These are phyloP conservation scores for Dothidotthia symphoricarpi DNA, from an alignment of 2,329 filamentous ascomycete genomes.

Conservation along the genomic window DNA sequence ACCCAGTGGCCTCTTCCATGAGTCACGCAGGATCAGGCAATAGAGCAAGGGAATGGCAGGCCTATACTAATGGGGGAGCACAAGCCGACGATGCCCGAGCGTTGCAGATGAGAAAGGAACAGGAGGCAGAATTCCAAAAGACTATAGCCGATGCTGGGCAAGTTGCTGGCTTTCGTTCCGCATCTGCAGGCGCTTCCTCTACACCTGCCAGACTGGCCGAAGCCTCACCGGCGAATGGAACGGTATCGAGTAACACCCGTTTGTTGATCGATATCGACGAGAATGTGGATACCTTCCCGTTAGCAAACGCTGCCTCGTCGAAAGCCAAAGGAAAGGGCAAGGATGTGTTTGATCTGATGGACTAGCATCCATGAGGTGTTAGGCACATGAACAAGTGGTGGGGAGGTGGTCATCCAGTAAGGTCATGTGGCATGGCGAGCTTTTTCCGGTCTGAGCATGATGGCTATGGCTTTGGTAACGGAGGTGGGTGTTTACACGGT, in stretches of 20 bases:
- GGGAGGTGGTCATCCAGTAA: too few species aligned
- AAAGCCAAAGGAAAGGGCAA: neutral
- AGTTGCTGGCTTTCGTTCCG: too few species aligned
- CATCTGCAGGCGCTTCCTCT: too few species aligned
- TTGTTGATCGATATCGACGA: constrained; percentile 22
- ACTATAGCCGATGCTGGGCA: constrained; percentile 4
- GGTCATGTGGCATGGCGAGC: too few species aligned
- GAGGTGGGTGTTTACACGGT: too few species aligned
- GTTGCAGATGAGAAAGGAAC: constrained; percentile 11
- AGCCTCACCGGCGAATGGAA: constrained; percentile 12
- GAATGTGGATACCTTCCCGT: constrained; percentile 1
- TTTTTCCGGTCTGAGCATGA: too few species aligned
- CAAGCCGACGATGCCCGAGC: constrained; percentile 21
- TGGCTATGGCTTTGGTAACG: too few species aligned
- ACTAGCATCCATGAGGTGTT: constrained; percentile 6
- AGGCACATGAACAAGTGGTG: too few species aligned
- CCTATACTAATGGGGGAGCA: constrained; percentile 19
- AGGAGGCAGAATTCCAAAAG: constrained; percentile 12
- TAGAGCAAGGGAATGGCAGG: constrained; percentile 11
- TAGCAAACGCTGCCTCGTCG: constrained; percentile 3
- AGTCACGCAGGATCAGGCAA: neutral
- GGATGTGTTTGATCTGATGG: constrained; percentile 10
- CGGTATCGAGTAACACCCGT: constrained; percentile 10
- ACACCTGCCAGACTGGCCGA: constrained; percentile 14
- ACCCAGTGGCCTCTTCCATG: neutral